A percentile compares a stretch with the other conserved stretches of the same genome.
These are phyloP conservation scores for Fusarium euwallaceae DNA, from an alignment of 2,329 filamentous ascomycete genomes.

Conservation along the genomic window DNA sequence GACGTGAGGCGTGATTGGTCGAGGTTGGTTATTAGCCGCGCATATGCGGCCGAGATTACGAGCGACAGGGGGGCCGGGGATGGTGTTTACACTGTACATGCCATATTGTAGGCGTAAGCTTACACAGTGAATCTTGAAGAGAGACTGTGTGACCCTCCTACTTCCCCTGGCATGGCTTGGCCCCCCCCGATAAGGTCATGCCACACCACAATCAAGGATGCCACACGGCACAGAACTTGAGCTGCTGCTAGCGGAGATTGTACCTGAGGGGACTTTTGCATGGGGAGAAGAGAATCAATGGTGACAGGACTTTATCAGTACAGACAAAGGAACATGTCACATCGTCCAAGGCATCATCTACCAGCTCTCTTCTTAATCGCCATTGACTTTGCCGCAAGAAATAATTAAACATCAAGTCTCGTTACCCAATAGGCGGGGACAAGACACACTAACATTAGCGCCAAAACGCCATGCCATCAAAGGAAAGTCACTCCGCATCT, in stretches of 20 bases:
- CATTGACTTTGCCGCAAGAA: background rate
- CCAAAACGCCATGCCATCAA: conserved; percentile 15
- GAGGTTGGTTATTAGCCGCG: conserved; percentile 42
- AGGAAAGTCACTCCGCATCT: conserved; percentile 22
- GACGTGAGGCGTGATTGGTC: conserved; percentile 37
- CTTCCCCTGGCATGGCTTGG: conserved; percentile 39
- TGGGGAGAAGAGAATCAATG: background rate
- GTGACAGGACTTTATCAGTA: background rate
- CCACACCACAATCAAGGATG: conserved; percentile 17
- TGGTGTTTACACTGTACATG: conserved; percentile 34
- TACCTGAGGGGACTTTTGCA: background rate
- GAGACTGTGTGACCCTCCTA: conserved; percentile 27
- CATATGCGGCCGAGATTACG: conserved; percentile 48
- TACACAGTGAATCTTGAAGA: conserved; percentile 23
- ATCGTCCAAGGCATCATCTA: background rate
- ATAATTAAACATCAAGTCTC: background rate
- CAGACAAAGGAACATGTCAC: background rate
- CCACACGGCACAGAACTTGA: background rate
- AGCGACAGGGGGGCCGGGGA: conserved; percentile 28
- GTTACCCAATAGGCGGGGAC: background rate
- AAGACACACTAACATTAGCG: conserved; percentile 1
- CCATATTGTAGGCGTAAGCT: background rate
- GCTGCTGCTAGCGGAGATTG: background rate
- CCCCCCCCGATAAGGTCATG: conserved; percentile 44
- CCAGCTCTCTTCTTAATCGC: background rate